Evolutionary conservation across 2,329 filamentous ascomycete genomes (phyloP).

Genomic region (Fusarium buharicum): DNA sequence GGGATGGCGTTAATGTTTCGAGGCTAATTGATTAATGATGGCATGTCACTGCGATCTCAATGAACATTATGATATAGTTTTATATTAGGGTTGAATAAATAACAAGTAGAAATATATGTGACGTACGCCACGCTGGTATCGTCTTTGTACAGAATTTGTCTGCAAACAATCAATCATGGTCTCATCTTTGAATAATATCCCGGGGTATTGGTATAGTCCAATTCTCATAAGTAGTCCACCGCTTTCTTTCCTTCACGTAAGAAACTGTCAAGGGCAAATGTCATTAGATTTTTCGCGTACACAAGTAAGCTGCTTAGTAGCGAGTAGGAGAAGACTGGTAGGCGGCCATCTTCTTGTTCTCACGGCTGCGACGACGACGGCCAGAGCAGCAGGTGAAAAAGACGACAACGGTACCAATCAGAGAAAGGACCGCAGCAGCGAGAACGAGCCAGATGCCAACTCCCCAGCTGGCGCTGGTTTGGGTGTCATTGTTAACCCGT

Average conservation of each 20-base stretch:
- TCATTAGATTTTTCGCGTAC: background rate
- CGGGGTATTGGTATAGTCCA: slow-evolving; percentile 18
- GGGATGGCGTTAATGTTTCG: slow-evolving; percentile 56
- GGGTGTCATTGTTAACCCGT: slow-evolving; percentile 61
- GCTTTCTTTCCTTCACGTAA: background rate
- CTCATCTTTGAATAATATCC: slow-evolving; percentile 23
- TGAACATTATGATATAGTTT: background rate
- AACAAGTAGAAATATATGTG: slow-evolving; percentile 3
- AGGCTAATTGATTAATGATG: slow-evolving; percentile 51
- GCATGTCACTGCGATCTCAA: background rate
- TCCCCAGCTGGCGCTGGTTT: slow-evolving; percentile 61
- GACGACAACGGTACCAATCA: slow-evolving; percentile 66
- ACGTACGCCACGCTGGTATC: slow-evolving; percentile 11
- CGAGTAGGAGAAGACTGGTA: slow-evolving; percentile 38
- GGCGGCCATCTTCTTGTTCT: slow-evolving; percentile 44
- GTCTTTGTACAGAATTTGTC: slow-evolving; percentile 13
- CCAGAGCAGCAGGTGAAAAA: slow-evolving; percentile 70
- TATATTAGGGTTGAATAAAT: slow-evolving; percentile 15
- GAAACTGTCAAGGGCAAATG: background rate
- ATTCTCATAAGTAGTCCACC: slow-evolving; percentile 21
- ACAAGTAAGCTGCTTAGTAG: slow-evolving; percentile 15
- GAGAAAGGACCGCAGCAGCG: slow-evolving; percentile 63
- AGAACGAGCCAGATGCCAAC: slow-evolving; percentile 69
- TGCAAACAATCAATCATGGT: slow-evolving; percentile 25
- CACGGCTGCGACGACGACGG: slow-evolving; percentile 50